Conservation (phyloP, 129 eudicot genomes). For the Heracleum sosnowskyi region DNA sequence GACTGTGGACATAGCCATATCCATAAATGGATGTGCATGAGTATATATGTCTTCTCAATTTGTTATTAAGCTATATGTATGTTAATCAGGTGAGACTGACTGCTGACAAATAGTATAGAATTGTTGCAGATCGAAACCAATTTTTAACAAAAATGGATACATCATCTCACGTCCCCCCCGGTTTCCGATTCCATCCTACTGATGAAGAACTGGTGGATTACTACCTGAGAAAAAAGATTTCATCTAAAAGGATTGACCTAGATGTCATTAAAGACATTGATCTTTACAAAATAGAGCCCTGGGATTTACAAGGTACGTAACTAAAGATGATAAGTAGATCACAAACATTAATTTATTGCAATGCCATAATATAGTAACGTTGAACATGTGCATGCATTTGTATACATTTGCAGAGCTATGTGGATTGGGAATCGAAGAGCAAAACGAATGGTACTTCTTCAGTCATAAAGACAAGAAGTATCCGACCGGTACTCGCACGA, state of each 20-base stretch:
- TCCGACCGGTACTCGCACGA: constrained; percentile 88
- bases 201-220: constrained; percentile 95
- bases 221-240: constrained; percentile 70
- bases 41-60: no score
- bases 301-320: constrained; percentile 76
- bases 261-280: constrained; percentile 87
- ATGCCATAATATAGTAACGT: not conserved
- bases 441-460: constrained; percentile 87
- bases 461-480: constrained; percentile 93
- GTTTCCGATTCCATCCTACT: constrained; percentile 90
- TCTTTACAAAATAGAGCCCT: constrained; percentile 92
- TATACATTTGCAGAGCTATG: constrained; percentile 49
- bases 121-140: constrained; percentile 19
- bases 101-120: not conserved
- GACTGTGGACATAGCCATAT: no score
- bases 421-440: constrained; percentile 78
- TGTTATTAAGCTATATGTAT: no score
- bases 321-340: not conserved
- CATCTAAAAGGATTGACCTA: constrained; percentile 55
- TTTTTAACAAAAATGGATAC: constrained; percentile 34
- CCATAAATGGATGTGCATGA: no score
- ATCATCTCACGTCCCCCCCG: constrained; percentile 80
- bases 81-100: no score
- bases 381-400: constrained; percentile 1
- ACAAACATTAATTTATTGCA: not conserved